Conservation (phyloP, 2,329 filamentous ascomycete species). For the Alternaria gaisen region DNA sequence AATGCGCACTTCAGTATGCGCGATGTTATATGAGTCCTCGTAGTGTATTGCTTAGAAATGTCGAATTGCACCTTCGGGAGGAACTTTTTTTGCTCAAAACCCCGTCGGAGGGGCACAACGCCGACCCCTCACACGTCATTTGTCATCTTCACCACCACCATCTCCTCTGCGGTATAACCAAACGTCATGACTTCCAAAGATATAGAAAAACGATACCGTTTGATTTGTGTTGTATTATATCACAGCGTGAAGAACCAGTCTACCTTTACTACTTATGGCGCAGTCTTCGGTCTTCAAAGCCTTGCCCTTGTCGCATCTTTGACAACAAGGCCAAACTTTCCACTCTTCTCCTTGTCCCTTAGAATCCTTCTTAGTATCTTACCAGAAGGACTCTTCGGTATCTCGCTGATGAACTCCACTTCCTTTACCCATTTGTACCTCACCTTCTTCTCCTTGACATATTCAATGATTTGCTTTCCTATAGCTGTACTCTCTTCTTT, state of each 20-base stretch:
- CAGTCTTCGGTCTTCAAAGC: conserved; percentile 4
- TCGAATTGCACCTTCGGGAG: conserved; percentile 29
- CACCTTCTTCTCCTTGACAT: conserved; percentile 56
- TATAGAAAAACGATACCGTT: too few species aligned
- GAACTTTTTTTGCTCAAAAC: conserved; percentile 44
- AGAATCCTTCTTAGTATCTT: conserved; percentile 59
- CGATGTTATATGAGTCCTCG: conserved; percentile 21
- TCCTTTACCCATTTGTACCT: conserved; percentile 59
- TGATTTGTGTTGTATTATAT: too few species aligned
- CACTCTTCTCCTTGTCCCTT: conserved; percentile 54
- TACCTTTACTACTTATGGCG: too few species aligned
- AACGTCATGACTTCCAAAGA: too few species aligned
- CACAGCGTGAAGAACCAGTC: too few species aligned
- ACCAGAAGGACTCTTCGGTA: conserved; percentile 58
- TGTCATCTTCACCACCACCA: conserved; percentile 19
- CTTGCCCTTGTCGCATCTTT: conserved; percentile 46
- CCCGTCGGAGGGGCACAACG: conserved; percentile 27
- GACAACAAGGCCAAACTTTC: conserved; percentile 32
- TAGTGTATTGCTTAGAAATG: conserved; percentile 48
- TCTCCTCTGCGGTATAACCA: background rate
- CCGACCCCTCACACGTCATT: conserved; percentile 45
- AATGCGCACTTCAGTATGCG: background rate
- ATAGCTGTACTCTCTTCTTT: conserved; percentile 37
- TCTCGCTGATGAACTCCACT: conserved; percentile 57
- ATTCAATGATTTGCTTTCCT: conserved; percentile 55